Base-by-base conservation (phyloP, 73 alveolate genomes). In the Paramecium pentaurelia region DNA sequence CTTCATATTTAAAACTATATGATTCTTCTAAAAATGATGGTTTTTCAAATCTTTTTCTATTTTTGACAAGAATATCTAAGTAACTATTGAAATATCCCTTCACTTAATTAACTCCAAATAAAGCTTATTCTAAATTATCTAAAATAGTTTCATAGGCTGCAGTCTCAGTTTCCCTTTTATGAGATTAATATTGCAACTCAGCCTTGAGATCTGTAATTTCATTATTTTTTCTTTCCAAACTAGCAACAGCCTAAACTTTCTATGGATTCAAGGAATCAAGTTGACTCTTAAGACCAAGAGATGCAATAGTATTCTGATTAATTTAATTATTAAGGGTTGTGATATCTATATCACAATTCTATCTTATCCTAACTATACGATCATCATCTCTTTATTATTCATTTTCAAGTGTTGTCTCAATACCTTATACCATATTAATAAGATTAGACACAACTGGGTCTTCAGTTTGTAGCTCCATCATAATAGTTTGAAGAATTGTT, bases 371-470 rank as follows among this genome's bases (percentile, higher is more conserved):
- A 80, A 44, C 91, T 20, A 80, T 45, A 3, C 91, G 22, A 28
- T 40, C 77, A 25, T 80, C 91, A 45, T 80, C 91, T 80, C 91
- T 80, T 42, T 40, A 40, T 14, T 80, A 80, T 47, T 80, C 91
- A 28, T 27, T 42, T 25, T 80, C 91, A 44, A 80, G 47, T 25
- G 71, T 45, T 80, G 45, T 32, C n/a, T 80, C 91, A 20, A 80
- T 25, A 5, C 75, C 58, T 42, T 80, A 10, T 9, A 80, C 58
- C 91, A 80, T 80, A 27, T 80, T 36, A 20, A 80, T 49, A 40
- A 80, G 91, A 49, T 80, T 80, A 11, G 91, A 40, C 30, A 80
- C 91, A 80, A 80, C 91, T 45, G 91, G 91, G 30, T 80, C 73
- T 47, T 80, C 91, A 40, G 91, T 80, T 80, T 80, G 14, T 8